Evolutionary conservation across 2,329 filamentous ascomycete species (phyloP), one percentile per base, ranked within the genome.

Genomic region (Alternaria angustiovoidea): DNA sequence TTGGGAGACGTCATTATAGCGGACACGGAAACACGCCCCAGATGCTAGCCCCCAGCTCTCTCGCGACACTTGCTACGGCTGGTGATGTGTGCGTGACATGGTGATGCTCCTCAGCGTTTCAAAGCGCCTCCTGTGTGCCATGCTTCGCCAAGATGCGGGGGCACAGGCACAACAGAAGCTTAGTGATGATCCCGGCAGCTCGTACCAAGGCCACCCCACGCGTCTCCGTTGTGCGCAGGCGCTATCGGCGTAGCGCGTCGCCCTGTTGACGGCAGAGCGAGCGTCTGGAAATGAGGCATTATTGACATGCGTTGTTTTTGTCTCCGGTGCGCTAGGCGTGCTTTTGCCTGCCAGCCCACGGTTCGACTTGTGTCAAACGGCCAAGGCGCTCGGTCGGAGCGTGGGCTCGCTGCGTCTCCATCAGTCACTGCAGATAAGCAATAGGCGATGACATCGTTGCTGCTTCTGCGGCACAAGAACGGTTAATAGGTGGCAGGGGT

Each of bases 401-500:
- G 51, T 41, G 51, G 55, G 42, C 46, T 61, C 52, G 62, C 64
- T 57, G 62, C 54, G 54, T 24, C n/a, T 52, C 48, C 58, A 56
- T 59, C 59, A 58, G 59, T 57, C 60, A 57, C 51, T 38, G 47
- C 49, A 57, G 66, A 66, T 68, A 70, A 69, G 66, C 66, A 57
- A 38, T 41, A 48, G 46, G 48, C 63, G 32, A 68, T 66, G 66
- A 70, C 68, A 70, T 60, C 61, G 63, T 9, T 34, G 18, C 51
- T 36, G 56, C 44, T 54, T 47, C 36, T 51, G 46, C 46, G 38
- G 56, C 48, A 55, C 61, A 53, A 49, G 46, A 64, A 61, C 52
- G 54, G 57, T 49, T 59, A 43, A 62, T 56, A 16, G n/a, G 43
- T 47, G 16, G 57, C 62, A 67, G 54, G 64, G 62, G 54, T 53